Evolutionary conservation across 1,284 basidiomycete species (phyloP).

Genomic region (Malassezia yamatoensis): DNA sequence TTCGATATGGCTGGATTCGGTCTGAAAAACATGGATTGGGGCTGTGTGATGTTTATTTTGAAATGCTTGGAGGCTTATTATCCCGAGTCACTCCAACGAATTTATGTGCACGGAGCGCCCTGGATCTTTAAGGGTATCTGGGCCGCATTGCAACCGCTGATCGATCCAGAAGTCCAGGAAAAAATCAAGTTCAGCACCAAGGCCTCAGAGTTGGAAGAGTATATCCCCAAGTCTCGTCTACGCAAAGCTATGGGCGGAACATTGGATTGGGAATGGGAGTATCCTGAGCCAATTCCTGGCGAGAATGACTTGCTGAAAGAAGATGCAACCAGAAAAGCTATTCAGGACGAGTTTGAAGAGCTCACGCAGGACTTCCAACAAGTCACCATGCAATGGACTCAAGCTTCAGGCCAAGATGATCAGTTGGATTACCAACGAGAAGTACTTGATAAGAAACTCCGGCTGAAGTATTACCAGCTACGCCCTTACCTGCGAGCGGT

Average conservation of each 20-base stretch:
- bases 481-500: constrained; percentile 35
- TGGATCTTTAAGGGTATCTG: constrained; percentile 49
- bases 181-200: constrained; percentile 47
- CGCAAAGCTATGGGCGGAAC: constrained; percentile 47
- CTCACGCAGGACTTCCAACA: constrained; percentile 37
- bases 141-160: constrained; percentile 45
- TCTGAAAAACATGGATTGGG: constrained; percentile 49
- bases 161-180: constrained; percentile 45
- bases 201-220: constrained; percentile 39
- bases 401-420: constrained; percentile 22
- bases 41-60: constrained; percentile 44
- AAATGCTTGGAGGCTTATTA: constrained; percentile 48
- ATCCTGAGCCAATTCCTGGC: constrained; percentile 40
- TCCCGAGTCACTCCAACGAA: constrained; percentile 46
- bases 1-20: constrained; percentile 47
- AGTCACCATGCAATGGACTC: constrained; percentile 36
- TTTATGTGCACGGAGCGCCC: constrained; percentile 45
- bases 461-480: constrained; percentile 43
- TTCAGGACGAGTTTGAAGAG: constrained; percentile 33
- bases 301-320: constrained; percentile 45
- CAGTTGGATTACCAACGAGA: constrained; percentile 33
- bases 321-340: constrained; percentile 30
- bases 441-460: constrained; percentile 41
- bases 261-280: constrained; percentile 48
- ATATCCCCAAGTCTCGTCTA: constrained; percentile 33